Base-by-base conservation (phyloP, 306 rosid species). In the cucumber (Cucumis sativus) region DNA sequence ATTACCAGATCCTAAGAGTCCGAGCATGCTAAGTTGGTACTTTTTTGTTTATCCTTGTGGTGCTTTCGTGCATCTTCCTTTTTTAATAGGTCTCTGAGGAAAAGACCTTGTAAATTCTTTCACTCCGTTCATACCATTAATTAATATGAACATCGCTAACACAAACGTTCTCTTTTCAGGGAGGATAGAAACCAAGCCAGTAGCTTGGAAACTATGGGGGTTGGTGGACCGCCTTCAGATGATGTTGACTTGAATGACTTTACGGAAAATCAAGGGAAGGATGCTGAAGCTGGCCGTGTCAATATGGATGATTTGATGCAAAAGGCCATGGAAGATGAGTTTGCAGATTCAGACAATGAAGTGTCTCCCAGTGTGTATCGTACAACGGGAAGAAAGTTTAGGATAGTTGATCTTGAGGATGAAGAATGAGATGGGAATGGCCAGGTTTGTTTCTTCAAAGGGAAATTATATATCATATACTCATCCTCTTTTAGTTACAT, bases 311-410 rank as follows among this genome's bases (percentile, higher is more conserved):
- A 74, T 67, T 47, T 47, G 52, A 47, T 47, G 52, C 52, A 47
- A 47, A 47, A 47, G 52, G 52, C 52, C 52, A 78, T 75, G 60
- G 87, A 85, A 23, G 77, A 74, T 67, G 93, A 87, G 37, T 74
- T 94, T 84, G 92, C 43, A 74, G 97, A 91, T 84, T 89, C 91
- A 45, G 96, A 83, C 28, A 90, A 89, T 83, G 98, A 94, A 77
- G 79, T 73, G 81, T 61, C 28, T 79, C 17, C 78, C 37, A 66
- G 68, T 74, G 84, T 52, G 66, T 21, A 81, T 45, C 77, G 86
- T 72, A 80, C 79, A 23, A 88, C 79, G 76, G 82, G 91, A 87
- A 91, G 97, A 84, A 90, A 80, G 87, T 84, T 83, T 80, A 88
- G 95, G 85, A 89, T 91, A 18, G 84, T 94, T 80, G 98, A 94